These are phyloP conservation scores for Isabelozyma gotoi DNA, from an alignment of 805 yeast species.

Conservation along the genomic window DNA sequence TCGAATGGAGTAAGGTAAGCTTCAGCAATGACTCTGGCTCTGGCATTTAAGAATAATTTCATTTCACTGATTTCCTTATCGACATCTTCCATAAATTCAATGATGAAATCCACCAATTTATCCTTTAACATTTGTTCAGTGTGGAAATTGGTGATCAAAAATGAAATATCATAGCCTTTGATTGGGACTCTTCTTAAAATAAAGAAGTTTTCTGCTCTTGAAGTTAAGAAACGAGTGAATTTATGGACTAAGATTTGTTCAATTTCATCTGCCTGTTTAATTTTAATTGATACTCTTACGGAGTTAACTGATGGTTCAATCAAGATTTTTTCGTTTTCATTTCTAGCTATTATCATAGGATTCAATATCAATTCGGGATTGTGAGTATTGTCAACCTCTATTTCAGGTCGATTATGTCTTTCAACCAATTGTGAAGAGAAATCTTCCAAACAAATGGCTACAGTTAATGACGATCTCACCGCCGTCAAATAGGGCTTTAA, in stretches of 20 bases:
- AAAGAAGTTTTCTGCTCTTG: slow-evolving; percentile 92
- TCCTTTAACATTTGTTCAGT: slow-evolving; percentile 94
- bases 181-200: slow-evolving; percentile 90
- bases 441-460: slow-evolving; percentile 88
- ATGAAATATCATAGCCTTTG: slow-evolving; percentile 88
- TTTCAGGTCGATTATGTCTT: slow-evolving; percentile 96
- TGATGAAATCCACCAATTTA: slow-evolving; percentile 92
- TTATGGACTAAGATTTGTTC: slow-evolving; percentile 93
- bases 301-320: slow-evolving; percentile 95
- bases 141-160: slow-evolving; percentile 89
- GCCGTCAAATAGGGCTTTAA: slow-evolving; percentile 92
- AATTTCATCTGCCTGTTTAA: slow-evolving; percentile 97
- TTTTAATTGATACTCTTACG: slow-evolving; percentile 84
- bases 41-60: slow-evolving; percentile 93
- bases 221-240: slow-evolving; percentile 89
- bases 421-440: slow-evolving; percentile 95
- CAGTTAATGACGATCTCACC: slow-evolving; percentile 88
- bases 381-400: slow-evolving; percentile 72
- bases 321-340: slow-evolving; percentile 87
- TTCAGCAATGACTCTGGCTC: slow-evolving; percentile 97
- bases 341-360: slow-evolving; percentile 87
- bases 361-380: slow-evolving; percentile 83
- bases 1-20: slow-evolving; percentile 90
- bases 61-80: slow-evolving; percentile 98
- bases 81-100: slow-evolving; percentile 98